Base-by-base conservation (phyloP, 768 basidiomycete genomes). In the Trametes maxima region DNA sequence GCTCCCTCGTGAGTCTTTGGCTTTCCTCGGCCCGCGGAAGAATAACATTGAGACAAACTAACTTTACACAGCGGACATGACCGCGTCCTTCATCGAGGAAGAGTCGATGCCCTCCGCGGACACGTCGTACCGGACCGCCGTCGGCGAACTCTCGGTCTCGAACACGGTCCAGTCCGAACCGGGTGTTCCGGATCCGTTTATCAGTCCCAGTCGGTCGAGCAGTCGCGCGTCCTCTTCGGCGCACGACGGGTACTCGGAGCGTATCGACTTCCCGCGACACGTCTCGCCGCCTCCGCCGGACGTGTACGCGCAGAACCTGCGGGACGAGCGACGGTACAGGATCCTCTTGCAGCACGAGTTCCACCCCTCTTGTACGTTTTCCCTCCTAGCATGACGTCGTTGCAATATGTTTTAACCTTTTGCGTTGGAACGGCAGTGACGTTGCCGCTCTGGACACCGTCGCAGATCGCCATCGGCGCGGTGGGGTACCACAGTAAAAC, bases 401-500 rank as follows among this genome's bases (percentile, higher is more conserved):
- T 48, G 44, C 36, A 2, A 8, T 3, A 33, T 33, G 28, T 33
- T 17, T 4, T n/a, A 6, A 14, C 14, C 12, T 33, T n/a, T n/a
- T n/a, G n/a, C n/a, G n/a, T 33, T 17, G 24, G 21, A 40, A 42
- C 40, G 40, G 40, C 46, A 76, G 75, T 76, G 17, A 73, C 70
- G 10, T 66, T 76, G 21, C 87, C 91, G 7, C 73, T 92, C 6
- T 94, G 91, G 91, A 79, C 77, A 5, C 92, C 92, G 1, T 74
- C 81, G 3, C 78, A 67, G 5, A 82, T 93, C 0, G 71, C 79
- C 13, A 73, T 92, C 2, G 92, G 92, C 7, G 85, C 86, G 2
- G 86, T 94, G 10, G 92, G 92, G 2, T 94, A 89, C 70, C 74
- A 92, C 24, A 78, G 77, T 45, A 88, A 86, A 65, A 82, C 86